Evolutionary conservation across 768 basidiomycete species (phyloP).

Genomic region (Lentinula sp.): DNA sequence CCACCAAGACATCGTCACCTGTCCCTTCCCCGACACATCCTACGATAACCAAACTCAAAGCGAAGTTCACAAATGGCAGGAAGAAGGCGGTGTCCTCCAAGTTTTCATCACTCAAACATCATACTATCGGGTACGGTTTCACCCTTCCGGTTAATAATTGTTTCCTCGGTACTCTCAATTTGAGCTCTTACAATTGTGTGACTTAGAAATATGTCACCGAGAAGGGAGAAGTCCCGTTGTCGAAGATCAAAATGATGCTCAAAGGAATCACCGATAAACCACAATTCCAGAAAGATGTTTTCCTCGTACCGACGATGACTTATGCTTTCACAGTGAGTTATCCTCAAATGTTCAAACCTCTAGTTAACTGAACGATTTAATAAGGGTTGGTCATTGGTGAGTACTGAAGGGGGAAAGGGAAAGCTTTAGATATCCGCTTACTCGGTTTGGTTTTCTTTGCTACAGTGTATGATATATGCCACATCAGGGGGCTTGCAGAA

Average conservation of each 20-base stretch:
- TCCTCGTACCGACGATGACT: background rate
- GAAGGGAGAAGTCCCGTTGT: too few species aligned
- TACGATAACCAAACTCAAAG: background rate
- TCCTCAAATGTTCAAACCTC: background rate
- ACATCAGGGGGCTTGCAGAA: background rate
- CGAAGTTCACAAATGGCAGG: background rate
- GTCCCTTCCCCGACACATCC: background rate
- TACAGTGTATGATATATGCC: background rate
- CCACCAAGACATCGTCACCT: background rate
- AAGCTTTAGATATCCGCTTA: too few species aligned
- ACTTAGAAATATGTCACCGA: background rate
- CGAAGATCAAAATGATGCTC: background rate
- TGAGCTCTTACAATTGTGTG: background rate
- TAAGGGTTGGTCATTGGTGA: background rate
- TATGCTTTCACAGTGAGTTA: background rate
- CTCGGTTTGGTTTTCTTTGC: background rate
- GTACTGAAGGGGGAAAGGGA: background rate
- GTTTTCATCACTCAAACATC: background rate
- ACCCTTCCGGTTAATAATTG: background rate
- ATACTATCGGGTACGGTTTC: background rate
- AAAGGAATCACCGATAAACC: background rate
- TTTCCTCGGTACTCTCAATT: background rate
- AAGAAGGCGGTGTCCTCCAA: background rate
- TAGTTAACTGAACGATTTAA: too few species aligned
- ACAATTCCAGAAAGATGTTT: background rate